phyloP scores from a whole-genome alignment of 768 basidiomycete genomes.

The Mycena crocata region DNA sequence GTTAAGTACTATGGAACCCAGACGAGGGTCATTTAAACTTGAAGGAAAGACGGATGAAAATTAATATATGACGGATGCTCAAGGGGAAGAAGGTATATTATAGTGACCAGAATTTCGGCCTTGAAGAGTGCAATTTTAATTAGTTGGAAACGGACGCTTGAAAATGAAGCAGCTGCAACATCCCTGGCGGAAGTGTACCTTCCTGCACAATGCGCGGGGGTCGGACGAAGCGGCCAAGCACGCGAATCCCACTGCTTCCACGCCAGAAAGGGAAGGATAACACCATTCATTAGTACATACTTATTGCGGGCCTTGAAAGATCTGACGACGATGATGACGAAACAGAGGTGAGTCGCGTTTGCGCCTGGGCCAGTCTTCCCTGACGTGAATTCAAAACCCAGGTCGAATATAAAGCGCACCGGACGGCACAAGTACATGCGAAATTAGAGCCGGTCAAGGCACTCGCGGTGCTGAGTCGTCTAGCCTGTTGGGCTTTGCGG shows the following conservation, averaged over 20 bases:
- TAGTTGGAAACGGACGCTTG: too few relatives aligned
- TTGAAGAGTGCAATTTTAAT: too few relatives aligned
- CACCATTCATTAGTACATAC: too few relatives aligned
- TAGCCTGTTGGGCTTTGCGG: conserved; percentile 85
- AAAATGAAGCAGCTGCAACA: too few relatives aligned
- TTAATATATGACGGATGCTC: too few relatives aligned
- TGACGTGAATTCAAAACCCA: conserved; percentile 44
- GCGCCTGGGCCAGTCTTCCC: conserved; percentile 52
- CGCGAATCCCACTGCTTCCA: conserved; percentile 17
- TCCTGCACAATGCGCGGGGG: conserved; percentile 56
- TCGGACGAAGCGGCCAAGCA: conserved; percentile 28
- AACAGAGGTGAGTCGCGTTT: conserved; percentile 49
- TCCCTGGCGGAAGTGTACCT: conserved; percentile 70
- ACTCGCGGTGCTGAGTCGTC: conserved; percentile 77
- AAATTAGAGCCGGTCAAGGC: conserved; percentile 57
- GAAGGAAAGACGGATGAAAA: too few relatives aligned
- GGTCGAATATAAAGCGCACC: conserved; percentile 17
- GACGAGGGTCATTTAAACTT: too few relatives aligned
- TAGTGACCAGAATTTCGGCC: too few relatives aligned
- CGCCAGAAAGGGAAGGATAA: not conserved
- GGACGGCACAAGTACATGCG: conserved; percentile 47
- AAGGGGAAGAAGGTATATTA: too few relatives aligned
- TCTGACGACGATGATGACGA: conserved; percentile 36
- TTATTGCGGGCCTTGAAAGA: too few relatives aligned
- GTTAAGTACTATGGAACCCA: too few relatives aligned